Evolutionary conservation across 305 asterid species (phyloP), one percentile per base, ranked within the genome.

Genomic region (Fraxinus ornus): DNA sequence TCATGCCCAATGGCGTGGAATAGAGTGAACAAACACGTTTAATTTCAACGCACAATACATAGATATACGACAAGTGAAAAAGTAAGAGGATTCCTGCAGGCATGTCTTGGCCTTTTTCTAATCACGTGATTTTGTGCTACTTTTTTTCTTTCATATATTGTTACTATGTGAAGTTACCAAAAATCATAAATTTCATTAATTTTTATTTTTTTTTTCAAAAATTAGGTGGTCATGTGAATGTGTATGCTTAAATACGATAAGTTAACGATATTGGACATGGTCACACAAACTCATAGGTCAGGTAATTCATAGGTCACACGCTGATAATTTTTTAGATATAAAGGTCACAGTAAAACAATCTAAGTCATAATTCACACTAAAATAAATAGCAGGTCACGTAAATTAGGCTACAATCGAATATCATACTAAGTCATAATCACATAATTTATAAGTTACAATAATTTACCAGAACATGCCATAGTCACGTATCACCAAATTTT

Each of bases 1-100:
- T 91, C 89, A 88, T 88, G 88, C 90, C 91, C 47, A 81, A 36
- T 86, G 89, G 97, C 89, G 89, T 91, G 97, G 95, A 91, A 88
- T 88, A 88, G 90, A 84, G 97, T 95, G 94, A 19, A 88, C 85
- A 89, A 85, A 74, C 37, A 19, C 80, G 8, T 28, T 22, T 49
- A 21, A 36, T 15, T 37, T 36, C 57, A 75, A 75, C 62, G 2
- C 62, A 75, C 82, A 84, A 73, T 77, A 81, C 81, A 83, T 81
- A 66, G 85, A 80, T 80, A 66, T 75, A 78, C 80, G 81, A 82
- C 76, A 55, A 76, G 70, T 39, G 24, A 26, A 52, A 55, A 80
- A 82, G 49, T 17, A 70, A 21, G 68, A 32, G 81, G 86, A 85
- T 87, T 87, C 78, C 87, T 73, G 84, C 21, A 79, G 86, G 80